A percentile compares a stretch with the other conserved stretches of the same genome.
These are phyloP conservation scores for Rhodotorula sp. DNA, from an alignment of 1,284 basidiomycete genomes.

Conservation along the genomic window DNA sequence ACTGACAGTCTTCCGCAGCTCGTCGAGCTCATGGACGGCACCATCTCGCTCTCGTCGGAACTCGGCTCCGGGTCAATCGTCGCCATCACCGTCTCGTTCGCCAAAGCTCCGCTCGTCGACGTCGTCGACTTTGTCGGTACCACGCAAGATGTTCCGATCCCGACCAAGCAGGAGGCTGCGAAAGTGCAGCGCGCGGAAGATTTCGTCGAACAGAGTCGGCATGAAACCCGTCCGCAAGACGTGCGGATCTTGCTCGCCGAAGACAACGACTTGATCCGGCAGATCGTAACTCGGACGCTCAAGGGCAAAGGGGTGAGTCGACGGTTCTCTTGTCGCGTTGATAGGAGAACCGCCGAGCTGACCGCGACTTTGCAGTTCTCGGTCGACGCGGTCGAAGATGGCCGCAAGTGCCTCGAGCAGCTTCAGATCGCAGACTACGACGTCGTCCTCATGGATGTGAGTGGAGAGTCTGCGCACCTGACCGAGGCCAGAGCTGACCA, in stretches of 20 bases:
- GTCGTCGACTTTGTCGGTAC: slow-evolving; percentile 8
- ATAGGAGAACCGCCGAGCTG: too few species aligned
- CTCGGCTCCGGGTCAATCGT: slow-evolving; percentile 28
- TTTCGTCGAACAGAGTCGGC: not conserved
- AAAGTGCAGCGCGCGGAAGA: not conserved
- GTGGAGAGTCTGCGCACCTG: not conserved
- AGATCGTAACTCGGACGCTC: slow-evolving; percentile 36
- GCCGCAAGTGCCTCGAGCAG: slow-evolving; percentile 14
- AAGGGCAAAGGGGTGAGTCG: slow-evolving; percentile 9
- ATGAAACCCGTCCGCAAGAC: slow-evolving; percentile 7
- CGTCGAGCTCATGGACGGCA: slow-evolving; percentile 37
- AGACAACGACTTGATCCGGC: slow-evolving; percentile 41
- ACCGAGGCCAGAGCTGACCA: not conserved
- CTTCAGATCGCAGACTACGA: slow-evolving; percentile 33
- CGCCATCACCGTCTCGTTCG: slow-evolving; percentile 32
- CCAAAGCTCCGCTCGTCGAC: slow-evolving; percentile 27
- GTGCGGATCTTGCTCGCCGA: slow-evolving; percentile 37
- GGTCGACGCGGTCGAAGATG: slow-evolving; percentile 20
- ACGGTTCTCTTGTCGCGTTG: not conserved
- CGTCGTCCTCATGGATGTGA: slow-evolving; percentile 40
- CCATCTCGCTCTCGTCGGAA: slow-evolving; percentile 25
- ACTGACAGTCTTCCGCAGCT: slow-evolving; percentile 14
- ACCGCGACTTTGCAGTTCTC: not conserved
- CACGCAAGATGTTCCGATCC: not conserved
- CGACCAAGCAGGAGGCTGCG: not conserved